Base-by-base conservation (phyloP, 108 stramenopile species). In the Cyclotella kingstonii region DNA sequence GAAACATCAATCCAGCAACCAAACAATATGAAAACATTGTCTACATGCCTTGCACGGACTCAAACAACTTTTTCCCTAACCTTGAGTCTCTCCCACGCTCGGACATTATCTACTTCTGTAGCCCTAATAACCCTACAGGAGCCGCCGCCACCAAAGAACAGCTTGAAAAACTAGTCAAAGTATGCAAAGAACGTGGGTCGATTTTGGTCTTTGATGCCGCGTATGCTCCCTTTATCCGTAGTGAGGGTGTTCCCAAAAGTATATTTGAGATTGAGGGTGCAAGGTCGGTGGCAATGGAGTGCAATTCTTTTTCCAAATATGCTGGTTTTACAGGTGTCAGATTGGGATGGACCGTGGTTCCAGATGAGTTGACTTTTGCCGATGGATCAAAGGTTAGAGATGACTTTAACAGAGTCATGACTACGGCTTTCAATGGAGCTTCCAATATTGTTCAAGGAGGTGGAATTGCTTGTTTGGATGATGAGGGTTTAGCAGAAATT, bases 311-410 rank as follows among this genome's bases (percentile, higher is more conserved):
- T 77, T 82, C 80, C 49, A 96, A 96, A 72, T 96, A 96, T 70
- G 95, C 95, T 35, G 97, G 96, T 10, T 98, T 98, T 69, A 98
- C 97, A 15, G 97, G 97, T 54, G 95, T 94, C n/a, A 91, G 97
- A 26, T 76, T 98, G 25, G 97, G 97, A 47, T 98, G 97, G 97
- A 96, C 95, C 19, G 95, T 98, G 12, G 84, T 98, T 31, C 97
- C 97, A 8, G 68, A 81, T 39, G 86, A 81, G 42, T 70, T 98
- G 40, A 93, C 81, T 35, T 98, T 88, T 79, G 46, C 68, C 11
- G 94, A 98, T 77, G 97, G 97, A 15, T 79, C 84, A 28, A 77
- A 76, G 48, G 95, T 93, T 19, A 68, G 86, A 27, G 70, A 95
- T 48, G 97, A 98, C 61, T 98, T 96, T 70, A 95, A 96, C 82